Evolutionary conservation across 139 green algal genomes (phyloP).

Genomic region (Microglena sp.): DNA sequence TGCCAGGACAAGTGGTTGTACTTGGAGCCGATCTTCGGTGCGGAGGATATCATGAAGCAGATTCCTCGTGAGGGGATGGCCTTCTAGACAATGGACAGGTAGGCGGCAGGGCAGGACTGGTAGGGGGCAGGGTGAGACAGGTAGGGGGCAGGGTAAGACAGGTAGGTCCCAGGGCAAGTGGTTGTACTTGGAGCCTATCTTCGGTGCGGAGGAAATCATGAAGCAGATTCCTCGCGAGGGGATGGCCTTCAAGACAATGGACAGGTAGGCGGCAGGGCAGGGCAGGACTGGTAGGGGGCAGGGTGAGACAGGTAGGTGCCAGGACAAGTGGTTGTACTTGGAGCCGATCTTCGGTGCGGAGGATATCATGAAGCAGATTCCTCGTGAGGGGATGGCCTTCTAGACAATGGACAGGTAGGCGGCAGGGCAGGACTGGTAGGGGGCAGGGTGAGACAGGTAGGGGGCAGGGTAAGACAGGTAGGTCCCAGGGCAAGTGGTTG

Average conservation of each 20-base stretch:
- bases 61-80: conserved; percentile 48
- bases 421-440: no score
- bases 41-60: conserved; percentile 62
- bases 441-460: no score
- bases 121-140: no score
- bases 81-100: conserved; percentile 56
- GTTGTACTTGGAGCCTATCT: conserved; percentile 68
- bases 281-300: no score
- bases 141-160: no score
- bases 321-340: conserved; percentile 63
- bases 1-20: conserved; percentile 64
- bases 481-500: conserved; percentile 59
- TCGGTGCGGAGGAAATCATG: conserved; percentile 55
- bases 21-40: conserved; percentile 60
- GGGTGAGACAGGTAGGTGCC: no score
- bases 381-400: conserved; percentile 48
- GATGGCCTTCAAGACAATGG: conserved; percentile 48
- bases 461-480: no score
- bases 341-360: conserved; percentile 57
- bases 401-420: conserved; percentile 51
- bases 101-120: no score
- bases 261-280: no score
- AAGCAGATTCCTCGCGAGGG: conserved; percentile 59
- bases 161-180: no score
- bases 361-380: conserved; percentile 67